Base-by-base conservation (phyloP, 257 asterid species). In the Jacaranda mimosifolia region DNA sequence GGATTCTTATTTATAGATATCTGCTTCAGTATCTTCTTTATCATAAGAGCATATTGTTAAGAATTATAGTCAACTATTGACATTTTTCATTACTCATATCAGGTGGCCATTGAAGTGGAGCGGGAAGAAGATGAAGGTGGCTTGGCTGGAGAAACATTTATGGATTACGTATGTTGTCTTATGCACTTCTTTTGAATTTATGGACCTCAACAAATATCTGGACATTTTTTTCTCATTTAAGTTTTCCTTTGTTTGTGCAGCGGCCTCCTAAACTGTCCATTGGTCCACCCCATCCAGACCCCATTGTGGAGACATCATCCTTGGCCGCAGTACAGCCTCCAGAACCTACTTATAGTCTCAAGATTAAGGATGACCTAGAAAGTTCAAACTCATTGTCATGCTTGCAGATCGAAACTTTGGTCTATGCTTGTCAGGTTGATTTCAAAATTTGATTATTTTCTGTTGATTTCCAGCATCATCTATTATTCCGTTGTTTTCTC, bases 51-150 rank as follows among this genome's bases (percentile, higher is more conserved):
- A 10, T 56, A 40, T 68, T 63, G 6, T 60, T 72, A 42, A 72
- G 77, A 76, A 78, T 70, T 32, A 39, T 65, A 40, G 15, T 67
- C 62, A 36, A 76, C 32, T 78, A 19, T 53, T 71, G 42, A 75
- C 56, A 49, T 80, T 40, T 64, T 78, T 39, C 53, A 57, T 51
- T 70, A 42, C 74, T 65, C 66, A 66, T 67, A 80, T 83, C 81
- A 95, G 99, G 97, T 86, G 75, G 98, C 98, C 48, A 88, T 90
- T 70, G 97, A 93, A 79, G 97, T 96, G 80, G 99, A 96, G 85
- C 91, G 97, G 26, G 99, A 96, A 86, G 99, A 96, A 87, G 98
- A 91, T 73, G 98, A 93, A 86, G 97, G 98, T 85, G 99, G 98
- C 79, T 80, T 88, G 91, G 97, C 81, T 56, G 98, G 97, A 74